Evolutionary conservation across 1,284 basidiomycete species (phyloP).

Genomic region (Neolentinus lepideus): DNA sequence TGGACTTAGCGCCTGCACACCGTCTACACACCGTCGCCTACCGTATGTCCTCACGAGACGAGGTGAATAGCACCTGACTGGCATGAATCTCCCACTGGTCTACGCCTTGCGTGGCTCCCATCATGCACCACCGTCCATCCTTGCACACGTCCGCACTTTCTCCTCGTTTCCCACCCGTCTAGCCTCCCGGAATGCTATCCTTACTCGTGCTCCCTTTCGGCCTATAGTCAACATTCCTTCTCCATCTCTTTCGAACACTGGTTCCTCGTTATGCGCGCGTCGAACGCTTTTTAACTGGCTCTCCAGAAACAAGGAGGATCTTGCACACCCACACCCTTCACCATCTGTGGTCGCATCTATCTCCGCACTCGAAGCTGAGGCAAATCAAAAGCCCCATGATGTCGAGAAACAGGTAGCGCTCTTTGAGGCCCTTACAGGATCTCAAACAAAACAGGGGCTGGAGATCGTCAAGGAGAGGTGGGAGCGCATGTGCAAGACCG

Average conservation of each 20-base stretch:
- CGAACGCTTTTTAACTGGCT: constrained; percentile 42
- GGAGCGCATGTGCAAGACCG: constrained; percentile 77
- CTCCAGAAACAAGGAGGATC: too few species aligned
- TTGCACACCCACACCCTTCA: constrained; percentile 46
- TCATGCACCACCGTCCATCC: neutral
- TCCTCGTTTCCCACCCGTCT: neutral
- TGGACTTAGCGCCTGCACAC: neutral
- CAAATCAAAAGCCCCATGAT: constrained; percentile 64
- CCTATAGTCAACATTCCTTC: neutral
- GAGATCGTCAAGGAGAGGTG: constrained; percentile 69
- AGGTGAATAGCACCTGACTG: neutral
- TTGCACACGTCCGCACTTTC: neutral
- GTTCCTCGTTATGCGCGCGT: constrained; percentile 15
- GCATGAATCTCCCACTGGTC: neutral
- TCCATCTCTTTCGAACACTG: constrained; percentile 6
- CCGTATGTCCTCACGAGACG: neutral
- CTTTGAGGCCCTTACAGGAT: constrained; percentile 58
- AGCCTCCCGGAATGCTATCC: neutral
- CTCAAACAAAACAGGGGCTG: constrained; percentile 58
- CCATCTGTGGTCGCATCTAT: constrained; percentile 63
- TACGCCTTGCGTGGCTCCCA: neutral
- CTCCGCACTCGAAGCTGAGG: constrained; percentile 64
- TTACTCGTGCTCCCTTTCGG: neutral
- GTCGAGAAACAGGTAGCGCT: constrained; percentile 59
- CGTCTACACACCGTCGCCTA: neutral